Percentiles rank a stretch among this genome's conserved stretches.
phyloP scores from a whole-genome alignment of 2,329 filamentous ascomycete genomes.

The Monilinia vaccinii-corymbosi region DNA sequence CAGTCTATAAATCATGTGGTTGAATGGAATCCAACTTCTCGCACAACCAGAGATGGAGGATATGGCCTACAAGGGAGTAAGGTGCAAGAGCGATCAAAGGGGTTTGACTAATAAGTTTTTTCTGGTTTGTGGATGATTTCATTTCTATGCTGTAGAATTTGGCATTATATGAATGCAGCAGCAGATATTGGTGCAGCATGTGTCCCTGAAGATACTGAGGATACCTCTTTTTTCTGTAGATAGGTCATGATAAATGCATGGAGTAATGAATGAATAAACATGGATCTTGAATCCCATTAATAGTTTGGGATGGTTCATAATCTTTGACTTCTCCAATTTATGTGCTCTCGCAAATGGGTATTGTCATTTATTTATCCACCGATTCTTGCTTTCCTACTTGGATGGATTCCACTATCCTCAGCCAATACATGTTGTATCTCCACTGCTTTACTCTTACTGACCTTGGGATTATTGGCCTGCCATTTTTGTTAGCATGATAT shows the following conservation, averaged over 20 bases:
- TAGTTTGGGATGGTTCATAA: neutral
- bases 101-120: slow-evolving; percentile 1
- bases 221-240: slow-evolving; percentile 22
- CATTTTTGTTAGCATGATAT: neutral
- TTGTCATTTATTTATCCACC: slow-evolving; percentile 6
- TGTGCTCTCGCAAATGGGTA: neutral
- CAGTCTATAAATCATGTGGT: neutral
- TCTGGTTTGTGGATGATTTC: slow-evolving; percentile 3
- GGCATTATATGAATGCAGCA: neutral
- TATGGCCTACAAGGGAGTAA: neutral
- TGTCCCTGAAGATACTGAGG: slow-evolving; percentile 11
- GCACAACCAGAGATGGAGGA: neutral
- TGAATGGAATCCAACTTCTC: neutral
- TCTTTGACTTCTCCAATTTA: neutral
- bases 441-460: slow-evolving; percentile 17
- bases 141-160: slow-evolving; percentile 10
- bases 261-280: slow-evolving; percentile 13
- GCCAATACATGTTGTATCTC: slow-evolving; percentile 16
- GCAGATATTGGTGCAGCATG: slow-evolving; percentile 3
- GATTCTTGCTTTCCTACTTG: slow-evolving; percentile 23
- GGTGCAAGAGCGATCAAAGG: slow-evolving; percentile 1
- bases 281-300: neutral
- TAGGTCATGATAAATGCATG: slow-evolving; percentile 15
- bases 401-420: slow-evolving; percentile 26
- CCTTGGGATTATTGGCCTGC: neutral